Base-by-base conservation (phyloP, 148 eudicot species). In the Pharnaceum exiguum region DNA sequence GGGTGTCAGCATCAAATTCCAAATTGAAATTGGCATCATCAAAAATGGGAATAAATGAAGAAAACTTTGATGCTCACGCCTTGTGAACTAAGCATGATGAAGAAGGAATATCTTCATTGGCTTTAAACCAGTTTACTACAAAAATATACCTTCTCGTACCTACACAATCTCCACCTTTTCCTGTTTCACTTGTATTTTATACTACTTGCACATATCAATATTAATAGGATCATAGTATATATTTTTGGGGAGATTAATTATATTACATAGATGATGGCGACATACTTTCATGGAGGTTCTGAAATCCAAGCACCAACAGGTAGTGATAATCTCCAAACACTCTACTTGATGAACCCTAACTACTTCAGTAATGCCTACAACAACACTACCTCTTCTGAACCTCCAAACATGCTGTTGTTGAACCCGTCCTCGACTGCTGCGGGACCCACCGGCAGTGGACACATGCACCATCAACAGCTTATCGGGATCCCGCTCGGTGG, bases 261-360 rank as follows among this genome's bases (percentile, higher is more conserved):
- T 23, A 2, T 4, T 18, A 40, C 1, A 11, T 37, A 45, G 53
- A 71, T 63, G 50, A 86, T 82, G 86, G 84, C 79, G 40, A 78
- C 77, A 26, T 86, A 80, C 75, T 86, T 67, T 61, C 79, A 80
- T 19, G 85, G 84, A 3, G 73, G 84, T 61, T 63, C 89, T 19
- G 95, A 86, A 73, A 80, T 83, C 67, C 86, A 86, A 70, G 71
- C 74, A 54, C 53, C 21, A n/a, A 38, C 23, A 30, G 55, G 5
- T 2, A 21, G 49, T 33, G 78, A 83, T 39, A 77, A 72, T 11
- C 71, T 86, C 13, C 95, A 86, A 59, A 86, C 95, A 36, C 86
- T 86, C 45, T 80, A 80, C 59, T 60, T 86, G 5, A 83, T 86
- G 89, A 86, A 83, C 82, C 89, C 86, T 64, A 80, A 63, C 53